These are phyloP conservation scores for Xanthoceras sorbifolium DNA, from an alignment of 345 rosid genomes.

Conservation along the genomic window DNA sequence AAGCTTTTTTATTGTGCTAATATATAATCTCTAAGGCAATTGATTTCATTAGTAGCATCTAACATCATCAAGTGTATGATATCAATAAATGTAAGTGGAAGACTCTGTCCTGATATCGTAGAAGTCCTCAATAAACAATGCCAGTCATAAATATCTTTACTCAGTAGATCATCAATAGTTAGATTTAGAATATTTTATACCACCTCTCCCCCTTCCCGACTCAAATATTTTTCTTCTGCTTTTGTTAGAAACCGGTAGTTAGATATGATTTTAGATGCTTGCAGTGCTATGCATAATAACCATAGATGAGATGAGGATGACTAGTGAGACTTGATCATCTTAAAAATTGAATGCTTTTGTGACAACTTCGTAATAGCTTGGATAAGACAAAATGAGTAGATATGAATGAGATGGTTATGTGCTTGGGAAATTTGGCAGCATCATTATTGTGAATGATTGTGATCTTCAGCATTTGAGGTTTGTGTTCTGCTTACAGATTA, in stretches of 20 bases:
- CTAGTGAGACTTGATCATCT: neutral
- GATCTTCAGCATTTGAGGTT: neutral
- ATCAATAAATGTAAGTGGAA: neutral
- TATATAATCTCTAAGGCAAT: neutral
- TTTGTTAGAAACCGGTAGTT: too few relatives aligned
- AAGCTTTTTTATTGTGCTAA: too few relatives aligned
- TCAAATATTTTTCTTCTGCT: too few relatives aligned
- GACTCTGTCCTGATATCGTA: too few relatives aligned
- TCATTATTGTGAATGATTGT: neutral
- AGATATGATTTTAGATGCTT: neutral
- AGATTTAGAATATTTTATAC: too few relatives aligned
- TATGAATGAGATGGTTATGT: slow-evolving; percentile 3
- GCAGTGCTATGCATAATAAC: neutral
- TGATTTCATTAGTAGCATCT: neutral
- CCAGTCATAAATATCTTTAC: neutral
- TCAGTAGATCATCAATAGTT: neutral
- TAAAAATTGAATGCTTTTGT: neutral
- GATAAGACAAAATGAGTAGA: neutral
- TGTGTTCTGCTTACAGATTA: neutral
- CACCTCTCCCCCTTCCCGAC: too few relatives aligned
- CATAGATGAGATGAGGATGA: neutral
- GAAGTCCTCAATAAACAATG: too few relatives aligned
- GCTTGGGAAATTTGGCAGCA: neutral
- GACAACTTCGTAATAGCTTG: neutral
- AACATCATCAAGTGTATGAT: neutral